A percentile compares a stretch with the other conserved stretches of the same genome.
phyloP scores from a whole-genome alignment of 1,139 yeast genomes.

The Yamadazyma diospyri region DNA sequence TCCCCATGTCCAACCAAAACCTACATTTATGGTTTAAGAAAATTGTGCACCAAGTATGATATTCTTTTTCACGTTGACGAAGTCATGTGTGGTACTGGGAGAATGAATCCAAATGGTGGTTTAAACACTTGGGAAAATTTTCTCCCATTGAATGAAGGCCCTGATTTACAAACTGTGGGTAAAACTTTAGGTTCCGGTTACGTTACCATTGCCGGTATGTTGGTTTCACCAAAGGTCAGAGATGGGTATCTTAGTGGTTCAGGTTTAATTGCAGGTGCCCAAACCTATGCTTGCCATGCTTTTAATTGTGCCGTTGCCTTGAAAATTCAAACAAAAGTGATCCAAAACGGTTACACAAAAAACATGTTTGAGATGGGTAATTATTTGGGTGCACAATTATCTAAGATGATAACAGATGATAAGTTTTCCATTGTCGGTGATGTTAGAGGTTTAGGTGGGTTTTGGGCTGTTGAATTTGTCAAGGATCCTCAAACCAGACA shows the following conservation, averaged over 20 bases:
- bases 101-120: conserved; percentile 32
- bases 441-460: conserved; percentile 59
- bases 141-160: conserved; percentile 46
- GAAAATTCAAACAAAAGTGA: conserved; percentile 52
- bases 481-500: conserved; percentile 48
- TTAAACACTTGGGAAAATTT: conserved; percentile 48
- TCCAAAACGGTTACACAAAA: conserved; percentile 38
- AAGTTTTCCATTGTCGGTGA: conserved; percentile 45
- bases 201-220: conserved; percentile 58
- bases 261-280: conserved; percentile 47
- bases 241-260: conserved; percentile 43
- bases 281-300: conserved; percentile 60
- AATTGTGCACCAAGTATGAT: conserved; percentile 55
- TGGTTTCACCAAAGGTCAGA: conserved; percentile 49
- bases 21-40: conserved; percentile 52
- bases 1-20: conserved; percentile 56
- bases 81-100: conserved; percentile 66
- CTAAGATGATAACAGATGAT: conserved; percentile 20
- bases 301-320: conserved; percentile 60
- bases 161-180: conserved; percentile 61
- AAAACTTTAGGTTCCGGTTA: conserved; percentile 64
- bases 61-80: conserved; percentile 57
- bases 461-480: conserved; percentile 58
- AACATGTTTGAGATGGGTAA: conserved; percentile 50
- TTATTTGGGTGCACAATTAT: conserved; percentile 42